Base-by-base conservation (phyloP, 768 basidiomycete species). In the Boletellus ananas region DNA sequence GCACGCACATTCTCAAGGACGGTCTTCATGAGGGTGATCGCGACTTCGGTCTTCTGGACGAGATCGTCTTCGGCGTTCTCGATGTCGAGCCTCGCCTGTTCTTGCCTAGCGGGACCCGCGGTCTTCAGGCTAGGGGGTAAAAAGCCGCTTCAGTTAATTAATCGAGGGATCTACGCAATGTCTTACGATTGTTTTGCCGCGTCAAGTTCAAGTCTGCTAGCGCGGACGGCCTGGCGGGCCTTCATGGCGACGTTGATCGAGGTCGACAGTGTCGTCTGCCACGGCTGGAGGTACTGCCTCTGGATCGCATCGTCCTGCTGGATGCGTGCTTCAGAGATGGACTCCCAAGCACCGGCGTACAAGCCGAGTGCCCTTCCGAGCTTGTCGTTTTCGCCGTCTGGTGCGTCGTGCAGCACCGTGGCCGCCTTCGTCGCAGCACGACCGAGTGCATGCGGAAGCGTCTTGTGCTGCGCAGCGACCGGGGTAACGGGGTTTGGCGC, bases 1-100 rank as follows among this genome's bases (percentile, higher is more conserved):
- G n/a, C 11, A 75, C 88, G 47, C 56, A 96, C 94, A 70, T 97
- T 97, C 61, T 98, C 95, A 34, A 99, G 78, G 14, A 98, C 95
- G n/a, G 90, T 87, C 77, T 95, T 95, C 94, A 96, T 95, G 38
- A 93, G 79, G 3, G 88, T 90, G 60, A 96, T 96, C 1, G 94
- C 95, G 27, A 94, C 88, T 69, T 99, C 96, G 20, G 96, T 99
- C 77, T 92, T 93, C 67, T 94, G 94, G 6, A 98, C 96, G 29
- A 98, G 81, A 69, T 94, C 92, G 66, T 99, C 96, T 60, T 93
- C 90, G 9, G 90, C 89, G 55, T 92, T 92, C 79, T 93, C 90
- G 10, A 92, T 89, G 58, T 94, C 91, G 18, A 96, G 82, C 42
- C 90, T 76, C 4, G 93, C 90, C 45, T 96, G 93, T 64, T 98